A percentile compares a stretch with the other conserved stretches of the same genome.
Evolutionary conservation across 1,139 yeast genomes (phyloP).

Genomic region (Wickerhamiella pararugosa): DNA sequence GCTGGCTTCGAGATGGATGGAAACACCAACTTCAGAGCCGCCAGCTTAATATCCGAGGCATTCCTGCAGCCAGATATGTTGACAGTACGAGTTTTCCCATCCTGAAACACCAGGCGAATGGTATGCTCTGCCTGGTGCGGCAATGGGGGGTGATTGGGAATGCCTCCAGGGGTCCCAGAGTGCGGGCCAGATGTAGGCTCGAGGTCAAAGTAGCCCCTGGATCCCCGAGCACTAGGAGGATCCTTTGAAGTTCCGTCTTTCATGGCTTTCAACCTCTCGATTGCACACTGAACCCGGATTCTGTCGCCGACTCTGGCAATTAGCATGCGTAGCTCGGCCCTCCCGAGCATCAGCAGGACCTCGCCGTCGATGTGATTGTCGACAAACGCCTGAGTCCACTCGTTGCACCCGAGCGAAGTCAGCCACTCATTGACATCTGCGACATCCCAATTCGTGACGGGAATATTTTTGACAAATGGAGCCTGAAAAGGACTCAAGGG

Average conservation of each 20-base stretch:
- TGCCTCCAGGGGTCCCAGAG: no score
- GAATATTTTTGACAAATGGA: conserved; percentile 6
- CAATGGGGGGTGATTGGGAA: no score
- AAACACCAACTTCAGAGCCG: conserved; percentile 43
- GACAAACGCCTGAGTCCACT: conserved; percentile 20
- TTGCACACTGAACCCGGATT: conserved; percentile 43
- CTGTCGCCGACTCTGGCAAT: conserved; percentile 72
- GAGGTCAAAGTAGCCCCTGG: conserved; percentile 2
- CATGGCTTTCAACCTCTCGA: conserved; percentile 16
- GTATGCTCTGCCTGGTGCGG: no score
- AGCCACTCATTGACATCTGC: conserved; percentile 27
- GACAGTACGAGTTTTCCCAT: conserved; percentile 56
- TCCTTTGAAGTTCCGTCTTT: background rate
- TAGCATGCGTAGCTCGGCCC: conserved; percentile 50
- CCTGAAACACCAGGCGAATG: conserved; percentile 43
- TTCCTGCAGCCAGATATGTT: conserved; percentile 70
- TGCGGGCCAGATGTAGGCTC: no score
- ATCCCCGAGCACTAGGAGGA: background rate
- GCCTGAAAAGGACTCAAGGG: conserved; percentile 11
- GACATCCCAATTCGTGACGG: conserved; percentile 18
- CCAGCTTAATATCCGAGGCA: conserved; percentile 63
- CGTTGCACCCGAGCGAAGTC: conserved; percentile 21
- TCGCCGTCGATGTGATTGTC: conserved; percentile 45
- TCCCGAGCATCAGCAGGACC: conserved; percentile 49
- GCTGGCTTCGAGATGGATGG: conserved; percentile 7